A percentile compares a stretch with the other conserved stretches of the same genome.
Evolutionary conservation across 2,329 filamentous ascomycete species (phyloP).

Genomic region (Alternaria triticimaculans): DNA sequence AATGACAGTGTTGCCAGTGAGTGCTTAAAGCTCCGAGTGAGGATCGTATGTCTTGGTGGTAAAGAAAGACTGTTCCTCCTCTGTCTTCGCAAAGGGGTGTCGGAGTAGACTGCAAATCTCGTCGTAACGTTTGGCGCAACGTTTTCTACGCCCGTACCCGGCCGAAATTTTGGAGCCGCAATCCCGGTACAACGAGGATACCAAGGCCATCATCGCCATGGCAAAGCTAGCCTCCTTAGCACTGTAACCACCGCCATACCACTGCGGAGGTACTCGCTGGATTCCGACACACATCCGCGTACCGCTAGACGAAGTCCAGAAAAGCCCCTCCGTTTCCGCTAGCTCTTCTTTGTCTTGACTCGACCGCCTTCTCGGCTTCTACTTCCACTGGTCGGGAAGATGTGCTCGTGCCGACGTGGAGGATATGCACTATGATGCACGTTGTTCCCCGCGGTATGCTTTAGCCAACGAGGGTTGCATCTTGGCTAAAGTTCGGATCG

Average conservation of each 20-base stretch:
- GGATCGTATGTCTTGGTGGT: neutral
- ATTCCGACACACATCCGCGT: slow-evolving; percentile 52
- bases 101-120: slow-evolving; percentile 52
- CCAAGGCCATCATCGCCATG: slow-evolving; percentile 59
- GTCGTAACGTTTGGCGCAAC: slow-evolving; percentile 51
- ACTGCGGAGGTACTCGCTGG: slow-evolving; percentile 14
- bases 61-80: slow-evolving; percentile 15
- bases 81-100: slow-evolving; percentile 34
- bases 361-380: slow-evolving; percentile 46
- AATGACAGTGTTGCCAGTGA: slow-evolving; percentile 8
- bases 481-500: slow-evolving; percentile 55
- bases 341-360: slow-evolving; percentile 1
- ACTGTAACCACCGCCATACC: neutral
- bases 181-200: slow-evolving; percentile 54
- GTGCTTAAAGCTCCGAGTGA: slow-evolving; percentile 5
- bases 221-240: slow-evolving; percentile 42
- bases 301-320: slow-evolving; percentile 51
- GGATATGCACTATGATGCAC: slow-evolving; percentile 51
- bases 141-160: slow-evolving; percentile 30
- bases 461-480: slow-evolving; percentile 48
- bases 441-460: slow-evolving; percentile 44
- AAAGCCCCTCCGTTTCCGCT: slow-evolving; percentile 45
- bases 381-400: slow-evolving; percentile 40
- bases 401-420: slow-evolving; percentile 44
- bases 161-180: slow-evolving; percentile 38